These are phyloP conservation scores for Leucogyrophana mollusca DNA, from an alignment of 768 basidiomycete genomes.

Conservation along the genomic window DNA sequence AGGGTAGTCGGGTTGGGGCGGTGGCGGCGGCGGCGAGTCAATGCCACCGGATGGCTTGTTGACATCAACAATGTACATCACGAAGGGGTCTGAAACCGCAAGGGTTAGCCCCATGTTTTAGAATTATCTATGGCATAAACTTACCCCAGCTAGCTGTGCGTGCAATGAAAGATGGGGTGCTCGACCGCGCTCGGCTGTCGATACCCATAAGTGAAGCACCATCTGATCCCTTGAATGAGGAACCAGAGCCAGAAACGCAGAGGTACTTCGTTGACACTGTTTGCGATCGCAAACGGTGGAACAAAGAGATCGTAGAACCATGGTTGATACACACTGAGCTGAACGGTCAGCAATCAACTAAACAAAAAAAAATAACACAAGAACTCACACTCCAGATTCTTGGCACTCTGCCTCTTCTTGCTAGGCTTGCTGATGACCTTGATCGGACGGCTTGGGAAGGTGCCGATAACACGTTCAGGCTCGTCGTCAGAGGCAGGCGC, in stretches of 20 bases:
- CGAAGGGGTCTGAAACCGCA: constrained; percentile 69
- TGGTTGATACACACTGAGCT: constrained; percentile 87
- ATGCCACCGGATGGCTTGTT: constrained; percentile 77
- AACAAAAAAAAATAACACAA: constrained; percentile 9
- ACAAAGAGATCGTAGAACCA: constrained; percentile 92
- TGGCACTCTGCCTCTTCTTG: constrained; percentile 93
- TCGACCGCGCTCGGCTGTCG: constrained; percentile 66
- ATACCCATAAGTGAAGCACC: constrained; percentile 83
- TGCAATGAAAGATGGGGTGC: constrained; percentile 84
- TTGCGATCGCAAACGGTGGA: constrained; percentile 94
- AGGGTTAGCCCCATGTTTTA: constrained; percentile 3
- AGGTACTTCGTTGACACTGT: constrained; percentile 96
- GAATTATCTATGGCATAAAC: constrained; percentile 24
- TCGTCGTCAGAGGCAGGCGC: constrained; percentile 79
- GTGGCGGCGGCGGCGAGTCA: constrained; percentile 76
- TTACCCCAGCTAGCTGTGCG: constrained; percentile 88
- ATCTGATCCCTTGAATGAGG: constrained; percentile 92
- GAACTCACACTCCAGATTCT: constrained; percentile 85
- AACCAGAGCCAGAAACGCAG: constrained; percentile 90
- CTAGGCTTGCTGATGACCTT: constrained; percentile 98
- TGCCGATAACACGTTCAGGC: constrained; percentile 80
- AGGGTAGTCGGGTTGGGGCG: constrained; percentile 87
- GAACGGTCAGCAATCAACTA: constrained; percentile 13
- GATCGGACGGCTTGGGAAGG: constrained; percentile 92
- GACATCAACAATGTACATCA: constrained; percentile 97